These are phyloP conservation scores for Populus simonii DNA, from an alignment of 345 rosid species.

Conservation along the genomic window DNA sequence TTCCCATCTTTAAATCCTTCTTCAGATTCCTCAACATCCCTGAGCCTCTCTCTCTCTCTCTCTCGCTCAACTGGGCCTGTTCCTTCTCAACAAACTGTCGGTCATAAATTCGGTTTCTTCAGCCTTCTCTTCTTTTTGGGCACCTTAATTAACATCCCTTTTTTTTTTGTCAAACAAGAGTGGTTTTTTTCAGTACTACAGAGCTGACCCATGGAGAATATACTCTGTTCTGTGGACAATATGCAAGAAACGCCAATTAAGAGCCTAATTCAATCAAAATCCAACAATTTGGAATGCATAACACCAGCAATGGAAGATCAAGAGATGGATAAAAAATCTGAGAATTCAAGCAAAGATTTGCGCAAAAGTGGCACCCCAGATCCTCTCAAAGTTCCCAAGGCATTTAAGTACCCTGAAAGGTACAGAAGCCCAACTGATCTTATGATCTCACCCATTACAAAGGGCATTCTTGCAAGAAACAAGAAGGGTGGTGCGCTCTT, in stretches of 20 bases:
- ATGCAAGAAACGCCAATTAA: constrained; percentile 28
- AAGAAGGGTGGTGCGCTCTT: constrained; percentile 51
- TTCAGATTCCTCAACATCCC: no score
- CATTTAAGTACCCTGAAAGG: constrained; percentile 80
- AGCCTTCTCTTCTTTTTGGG: neutral
- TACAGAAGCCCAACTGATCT: constrained; percentile 85
- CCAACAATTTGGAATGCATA: constrained; percentile 11
- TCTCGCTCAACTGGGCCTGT: neutral
- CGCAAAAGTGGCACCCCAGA: constrained; percentile 54
- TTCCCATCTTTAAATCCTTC: neutral
- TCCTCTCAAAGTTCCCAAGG: constrained; percentile 64
- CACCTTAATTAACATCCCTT: no score
- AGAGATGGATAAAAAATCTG: constrained; percentile 17
- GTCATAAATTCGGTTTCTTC: neutral
- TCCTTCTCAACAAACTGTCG: no score
- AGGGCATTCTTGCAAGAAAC: constrained; percentile 76
- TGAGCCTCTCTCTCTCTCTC: neutral
- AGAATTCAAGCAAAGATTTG: constrained; percentile 36
- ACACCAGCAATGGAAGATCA: constrained; percentile 22
- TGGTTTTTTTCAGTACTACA: neutral
- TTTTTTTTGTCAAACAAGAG: neutral
- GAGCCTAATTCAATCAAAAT: constrained; percentile 18
- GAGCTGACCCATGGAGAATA: neutral
- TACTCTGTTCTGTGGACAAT: constrained; percentile 36
- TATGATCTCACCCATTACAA: constrained; percentile 77